phyloP scores from a whole-genome alignment of 768 basidiomycete species.

The Daedaleopsis nitida region DNA sequence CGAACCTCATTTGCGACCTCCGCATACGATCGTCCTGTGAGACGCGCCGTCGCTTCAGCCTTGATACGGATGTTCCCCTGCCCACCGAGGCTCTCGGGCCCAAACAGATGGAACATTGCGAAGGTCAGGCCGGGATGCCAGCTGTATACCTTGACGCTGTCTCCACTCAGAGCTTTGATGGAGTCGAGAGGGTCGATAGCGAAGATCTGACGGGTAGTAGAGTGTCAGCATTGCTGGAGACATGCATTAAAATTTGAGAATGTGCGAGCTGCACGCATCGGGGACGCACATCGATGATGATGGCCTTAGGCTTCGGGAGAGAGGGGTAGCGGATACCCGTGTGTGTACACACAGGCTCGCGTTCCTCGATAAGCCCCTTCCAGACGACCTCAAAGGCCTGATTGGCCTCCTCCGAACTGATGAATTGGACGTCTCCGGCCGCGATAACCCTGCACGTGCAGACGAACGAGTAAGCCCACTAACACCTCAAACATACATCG shows the following conservation, averaged over 20 bases:
- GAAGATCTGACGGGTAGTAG: neutral
- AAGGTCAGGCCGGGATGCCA: conserved; percentile 8
- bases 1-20: neutral
- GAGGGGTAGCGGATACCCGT: neutral
- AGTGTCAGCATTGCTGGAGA: neutral
- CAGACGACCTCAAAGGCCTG: conserved; percentile 2
- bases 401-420: neutral
- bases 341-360: conserved; percentile 1
- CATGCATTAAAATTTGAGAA: neutral
- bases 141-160: neutral
- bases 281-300: conserved; percentile 9
- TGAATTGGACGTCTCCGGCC: conserved; percentile 1
- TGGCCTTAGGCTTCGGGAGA: conserved; percentile 2
- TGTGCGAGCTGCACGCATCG: neutral
- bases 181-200: neutral
- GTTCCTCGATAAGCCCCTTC: neutral
- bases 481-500: neutral
- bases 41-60: neutral
- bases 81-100: conserved; percentile 8
- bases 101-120: conserved; percentile 4
- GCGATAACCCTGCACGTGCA: conserved; percentile 11
- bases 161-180: neutral
- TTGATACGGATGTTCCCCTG: conserved; percentile 1
- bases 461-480: neutral
- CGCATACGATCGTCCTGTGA: neutral